Percentiles rank a stretch among this genome's conserved stretches.
phyloP scores from a whole-genome alignment of 805 yeast genomes.

The Candida argentea region DNA sequence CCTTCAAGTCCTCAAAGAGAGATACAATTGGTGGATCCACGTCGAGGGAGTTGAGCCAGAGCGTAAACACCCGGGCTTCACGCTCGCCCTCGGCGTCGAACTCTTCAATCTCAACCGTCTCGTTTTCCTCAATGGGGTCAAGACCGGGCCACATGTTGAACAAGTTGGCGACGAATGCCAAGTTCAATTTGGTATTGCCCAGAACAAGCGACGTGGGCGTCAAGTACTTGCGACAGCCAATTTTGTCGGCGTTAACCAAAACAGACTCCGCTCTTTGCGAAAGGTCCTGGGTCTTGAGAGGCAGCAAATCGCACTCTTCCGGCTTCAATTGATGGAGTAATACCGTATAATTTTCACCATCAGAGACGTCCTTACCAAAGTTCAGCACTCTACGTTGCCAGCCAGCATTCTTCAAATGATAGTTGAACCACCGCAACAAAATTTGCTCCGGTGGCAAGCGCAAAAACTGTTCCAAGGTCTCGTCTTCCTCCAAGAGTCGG shows the following conservation, averaged over 20 bases:
- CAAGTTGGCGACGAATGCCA: constrained; percentile 94
- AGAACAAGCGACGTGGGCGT: constrained; percentile 89
- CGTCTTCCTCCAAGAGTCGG: constrained; percentile 90
- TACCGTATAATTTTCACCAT: constrained; percentile 92
- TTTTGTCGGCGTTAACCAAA: constrained; percentile 75
- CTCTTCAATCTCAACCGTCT: constrained; percentile 90
- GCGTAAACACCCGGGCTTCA: constrained; percentile 95
- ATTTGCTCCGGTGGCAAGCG: constrained; percentile 97
- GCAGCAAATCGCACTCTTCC: constrained; percentile 67
- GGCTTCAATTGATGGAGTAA: constrained; percentile 84
- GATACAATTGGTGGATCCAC: constrained; percentile 92
- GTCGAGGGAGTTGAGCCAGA: constrained; percentile 94
- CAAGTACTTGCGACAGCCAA: constrained; percentile 88
- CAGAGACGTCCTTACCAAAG: constrained; percentile 80
- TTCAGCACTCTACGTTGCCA: constrained; percentile 81
- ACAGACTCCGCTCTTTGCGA: constrained; percentile 81
- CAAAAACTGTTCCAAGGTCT: constrained; percentile 91
- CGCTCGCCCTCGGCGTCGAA: constrained; percentile 99
- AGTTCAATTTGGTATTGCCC: constrained; percentile 92
- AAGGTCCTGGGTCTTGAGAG: constrained; percentile 69
- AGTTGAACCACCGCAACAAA: constrained; percentile 93
- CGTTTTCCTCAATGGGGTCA: constrained; percentile 87
- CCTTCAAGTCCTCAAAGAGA: constrained; percentile 88
- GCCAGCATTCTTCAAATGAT: constrained; percentile 86
- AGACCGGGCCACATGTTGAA: constrained; percentile 96